Evolutionary conservation across 2,329 filamentous ascomycete genomes (phyloP).

Genomic region (Hypoxylon sp.): DNA sequence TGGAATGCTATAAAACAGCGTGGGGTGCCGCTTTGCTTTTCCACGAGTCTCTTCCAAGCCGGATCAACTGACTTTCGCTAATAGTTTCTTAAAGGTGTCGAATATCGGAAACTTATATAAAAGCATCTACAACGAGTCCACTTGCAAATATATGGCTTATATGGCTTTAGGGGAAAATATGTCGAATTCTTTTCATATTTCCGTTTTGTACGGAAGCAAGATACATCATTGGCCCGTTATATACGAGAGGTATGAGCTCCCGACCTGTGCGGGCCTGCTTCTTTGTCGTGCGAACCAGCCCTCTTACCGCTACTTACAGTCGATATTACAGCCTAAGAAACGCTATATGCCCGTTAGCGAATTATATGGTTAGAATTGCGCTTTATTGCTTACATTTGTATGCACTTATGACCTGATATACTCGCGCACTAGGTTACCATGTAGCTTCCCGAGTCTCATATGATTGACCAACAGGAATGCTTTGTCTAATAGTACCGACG

Average conservation of each 20-base stretch:
- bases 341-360: not conserved
- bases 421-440: not conserved
- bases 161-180: not conserved
- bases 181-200: not conserved
- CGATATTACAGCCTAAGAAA: not conserved
- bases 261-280: not conserved
- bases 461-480: not conserved
- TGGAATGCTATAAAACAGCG: not conserved
- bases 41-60: not conserved
- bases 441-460: not conserved
- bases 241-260: not conserved
- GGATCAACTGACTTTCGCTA: not conserved
- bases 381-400: not conserved
- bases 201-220: conserved; percentile 1
- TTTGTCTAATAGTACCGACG: not conserved
- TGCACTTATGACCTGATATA: not conserved
- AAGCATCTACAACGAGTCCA: not conserved
- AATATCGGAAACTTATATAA: not conserved
- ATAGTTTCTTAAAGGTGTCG: not conserved
- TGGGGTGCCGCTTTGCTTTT: not conserved
- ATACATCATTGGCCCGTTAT: not conserved
- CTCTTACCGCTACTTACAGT: not conserved
- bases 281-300: not conserved
- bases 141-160: not conserved
- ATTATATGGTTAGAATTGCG: not conserved